Evolutionary conservation across 1,139 yeast species (phyloP).

Genomic region (Arxiozyma telluris): DNA sequence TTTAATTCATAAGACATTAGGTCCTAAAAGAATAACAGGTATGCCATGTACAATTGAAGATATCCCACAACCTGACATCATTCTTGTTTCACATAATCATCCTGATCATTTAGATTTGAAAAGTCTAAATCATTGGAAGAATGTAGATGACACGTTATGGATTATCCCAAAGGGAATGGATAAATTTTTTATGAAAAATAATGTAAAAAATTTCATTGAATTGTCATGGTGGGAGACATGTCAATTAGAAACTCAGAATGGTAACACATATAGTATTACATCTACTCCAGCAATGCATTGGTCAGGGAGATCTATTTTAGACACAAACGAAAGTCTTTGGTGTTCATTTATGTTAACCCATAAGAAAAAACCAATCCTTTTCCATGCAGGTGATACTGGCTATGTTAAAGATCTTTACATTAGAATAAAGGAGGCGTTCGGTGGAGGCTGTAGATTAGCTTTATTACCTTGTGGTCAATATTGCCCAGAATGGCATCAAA

Average conservation of each 20-base stretch:
- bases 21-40: constrained; percentile 73
- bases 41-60: constrained; percentile 59
- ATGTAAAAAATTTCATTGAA: constrained; percentile 46
- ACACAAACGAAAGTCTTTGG: constrained; percentile 78
- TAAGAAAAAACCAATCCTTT: constrained; percentile 60
- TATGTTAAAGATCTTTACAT: constrained; percentile 64
- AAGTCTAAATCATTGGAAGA: constrained; percentile 44
- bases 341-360: constrained; percentile 67
- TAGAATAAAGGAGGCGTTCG: constrained; percentile 53
- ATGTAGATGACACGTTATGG: constrained; percentile 48
- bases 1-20: constrained; percentile 52
- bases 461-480: constrained; percentile 91
- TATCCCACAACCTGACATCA: constrained; percentile 59
- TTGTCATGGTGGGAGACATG: constrained; percentile 88
- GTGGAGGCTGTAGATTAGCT: constrained; percentile 56
- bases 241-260: constrained; percentile 36
- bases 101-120: constrained; percentile 83
- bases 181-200: constrained; percentile 45
- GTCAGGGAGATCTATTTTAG: constrained; percentile 77
- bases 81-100: constrained; percentile 85
- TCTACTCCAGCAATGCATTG: constrained; percentile 97
- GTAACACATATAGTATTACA: constrained; percentile 59
- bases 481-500: constrained; percentile 91
- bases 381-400: constrained; percentile 95
- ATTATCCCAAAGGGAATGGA: constrained; percentile 77